phyloP scores from a whole-genome alignment of 2,329 filamentous ascomycete species.

The Paracoccidioides lutzii region DNA sequence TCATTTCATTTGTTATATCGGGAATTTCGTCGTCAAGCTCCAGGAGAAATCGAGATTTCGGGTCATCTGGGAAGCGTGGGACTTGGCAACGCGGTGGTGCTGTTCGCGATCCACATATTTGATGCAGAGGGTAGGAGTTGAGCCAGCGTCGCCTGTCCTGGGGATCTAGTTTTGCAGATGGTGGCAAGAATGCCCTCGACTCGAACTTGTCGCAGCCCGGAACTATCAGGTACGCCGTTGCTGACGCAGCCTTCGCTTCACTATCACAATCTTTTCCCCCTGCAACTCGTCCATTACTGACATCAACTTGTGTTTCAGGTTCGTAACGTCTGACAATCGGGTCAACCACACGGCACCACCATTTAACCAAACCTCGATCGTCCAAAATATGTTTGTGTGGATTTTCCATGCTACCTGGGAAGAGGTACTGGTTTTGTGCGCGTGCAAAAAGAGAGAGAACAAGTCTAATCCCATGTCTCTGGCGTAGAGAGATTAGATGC shows the following conservation, averaged over 20 bases:
- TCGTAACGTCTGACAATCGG: constrained; percentile 48
- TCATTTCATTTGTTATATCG: constrained; percentile 39
- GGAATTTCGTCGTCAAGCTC: constrained; percentile 77
- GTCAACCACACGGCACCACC: constrained; percentile 88
- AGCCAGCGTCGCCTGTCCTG: constrained; percentile 32
- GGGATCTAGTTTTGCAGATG: constrained; percentile 28
- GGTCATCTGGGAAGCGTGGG: constrained; percentile 86
- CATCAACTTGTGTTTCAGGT: constrained; percentile 25
- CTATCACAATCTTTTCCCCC: constrained; percentile 12
- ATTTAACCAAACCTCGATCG: constrained; percentile 77
- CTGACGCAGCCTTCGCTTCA: constrained; percentile 31
- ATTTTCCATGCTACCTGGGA: constrained; percentile 82
- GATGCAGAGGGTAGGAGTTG: constrained; percentile 57
- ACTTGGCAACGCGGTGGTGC: constrained; percentile 74
- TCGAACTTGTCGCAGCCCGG: constrained; percentile 78
- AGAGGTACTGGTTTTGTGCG: constrained; percentile 86
- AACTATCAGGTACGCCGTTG: constrained; percentile 72
- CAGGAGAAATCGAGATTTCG: constrained; percentile 76
- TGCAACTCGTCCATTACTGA: constrained; percentile 10
- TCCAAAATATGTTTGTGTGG: constrained; percentile 78
- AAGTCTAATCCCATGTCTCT: constrained; percentile 52
- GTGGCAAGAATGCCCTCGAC: constrained; percentile 64
- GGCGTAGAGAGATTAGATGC: constrained; percentile 56
- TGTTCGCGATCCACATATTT: constrained; percentile 54
- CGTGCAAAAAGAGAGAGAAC: constrained; percentile 85